A percentile compares a stretch with the other conserved stretches of the same genome.
Conservation (phyloP, 2,329 filamentous ascomycete species). For the Apiospora phragmitis region DNA sequence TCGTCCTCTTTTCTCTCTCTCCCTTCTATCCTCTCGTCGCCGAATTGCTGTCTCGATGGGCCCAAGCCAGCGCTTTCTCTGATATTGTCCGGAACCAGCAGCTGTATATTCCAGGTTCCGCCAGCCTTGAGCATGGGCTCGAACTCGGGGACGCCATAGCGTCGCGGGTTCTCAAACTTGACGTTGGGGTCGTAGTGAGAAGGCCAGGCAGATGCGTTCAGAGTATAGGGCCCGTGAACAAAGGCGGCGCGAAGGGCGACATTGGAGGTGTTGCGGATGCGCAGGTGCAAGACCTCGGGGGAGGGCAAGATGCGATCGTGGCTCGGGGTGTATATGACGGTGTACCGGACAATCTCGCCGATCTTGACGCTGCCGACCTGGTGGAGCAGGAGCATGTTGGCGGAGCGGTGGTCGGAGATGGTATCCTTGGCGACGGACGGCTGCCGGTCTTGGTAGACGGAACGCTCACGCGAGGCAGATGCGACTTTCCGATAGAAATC, state of each 20-base stretch:
- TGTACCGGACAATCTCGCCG: constrained; percentile 90
- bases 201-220: constrained; percentile 85
- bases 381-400: constrained; percentile 82
- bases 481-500: constrained; percentile 1
- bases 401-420: neutral
- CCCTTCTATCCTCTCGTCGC: constrained; percentile 44
- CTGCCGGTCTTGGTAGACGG: constrained; percentile 2
- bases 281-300: constrained; percentile 77
- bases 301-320: constrained; percentile 88
- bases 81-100: constrained; percentile 78
- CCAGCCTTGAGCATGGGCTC: constrained; percentile 97
- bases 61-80: constrained; percentile 60
- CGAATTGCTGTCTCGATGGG: constrained; percentile 47
- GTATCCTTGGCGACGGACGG: neutral
- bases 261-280: constrained; percentile 88
- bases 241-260: constrained; percentile 92
- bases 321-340: constrained; percentile 87
- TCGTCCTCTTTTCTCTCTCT: constrained; percentile 32
- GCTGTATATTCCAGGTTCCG: constrained; percentile 77
- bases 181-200: constrained; percentile 79
- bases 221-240: constrained; percentile 91
- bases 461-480: neutral
- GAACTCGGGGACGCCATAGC: constrained; percentile 82
- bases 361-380: constrained; percentile 91
- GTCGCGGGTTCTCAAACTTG: constrained; percentile 68